Evolutionary conservation across 2,329 filamentous ascomycete genomes (phyloP).

Genomic region (Ophiocordyceps australis): DNA sequence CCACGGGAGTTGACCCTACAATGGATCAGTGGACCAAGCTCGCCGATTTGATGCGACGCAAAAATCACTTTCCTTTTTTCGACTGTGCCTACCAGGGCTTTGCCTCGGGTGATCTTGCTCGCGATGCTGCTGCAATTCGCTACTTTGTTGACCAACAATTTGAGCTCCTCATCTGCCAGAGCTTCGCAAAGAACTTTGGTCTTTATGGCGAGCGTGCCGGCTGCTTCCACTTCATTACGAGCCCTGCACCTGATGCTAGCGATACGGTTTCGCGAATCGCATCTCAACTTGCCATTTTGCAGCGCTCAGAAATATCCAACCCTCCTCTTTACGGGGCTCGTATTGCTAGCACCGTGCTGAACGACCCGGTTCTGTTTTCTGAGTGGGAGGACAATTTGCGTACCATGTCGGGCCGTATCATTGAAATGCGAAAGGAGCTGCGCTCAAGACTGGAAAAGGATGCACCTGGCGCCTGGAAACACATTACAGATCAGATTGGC

Average conservation of each 20-base stretch:
- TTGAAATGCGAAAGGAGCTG: constrained; percentile 69
- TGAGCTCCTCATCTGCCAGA: constrained; percentile 75
- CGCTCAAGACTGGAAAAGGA: constrained; percentile 65
- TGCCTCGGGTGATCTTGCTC: constrained; percentile 71
- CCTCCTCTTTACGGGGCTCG: constrained; percentile 87
- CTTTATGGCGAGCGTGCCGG: constrained; percentile 93
- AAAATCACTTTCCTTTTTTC: constrained; percentile 92
- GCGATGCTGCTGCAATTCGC: constrained; percentile 81
- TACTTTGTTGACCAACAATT: constrained; percentile 90
- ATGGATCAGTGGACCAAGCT: constrained; percentile 89
- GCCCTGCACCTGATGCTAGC: constrained; percentile 48
- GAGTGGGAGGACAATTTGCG: constrained; percentile 87
- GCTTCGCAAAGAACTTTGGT: constrained; percentile 96
- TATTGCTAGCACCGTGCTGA: constrained; percentile 71
- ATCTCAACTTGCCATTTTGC: constrained; percentile 81
- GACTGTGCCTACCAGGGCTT: constrained; percentile 97
- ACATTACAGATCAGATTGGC: constrained; percentile 97
- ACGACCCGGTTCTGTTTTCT: constrained; percentile 62
- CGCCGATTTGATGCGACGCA: constrained; percentile 55
- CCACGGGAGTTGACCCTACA: constrained; percentile 89
- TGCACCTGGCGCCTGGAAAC: constrained; percentile 85
- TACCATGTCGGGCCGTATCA: constrained; percentile 93
- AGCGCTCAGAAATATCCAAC: constrained; percentile 95
- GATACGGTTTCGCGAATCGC: constrained; percentile 47
- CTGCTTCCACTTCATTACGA: constrained; percentile 84